Conservation (phyloP, 2,329 filamentous ascomycete genomes). For the Exutisphaerella laricina region DNA sequence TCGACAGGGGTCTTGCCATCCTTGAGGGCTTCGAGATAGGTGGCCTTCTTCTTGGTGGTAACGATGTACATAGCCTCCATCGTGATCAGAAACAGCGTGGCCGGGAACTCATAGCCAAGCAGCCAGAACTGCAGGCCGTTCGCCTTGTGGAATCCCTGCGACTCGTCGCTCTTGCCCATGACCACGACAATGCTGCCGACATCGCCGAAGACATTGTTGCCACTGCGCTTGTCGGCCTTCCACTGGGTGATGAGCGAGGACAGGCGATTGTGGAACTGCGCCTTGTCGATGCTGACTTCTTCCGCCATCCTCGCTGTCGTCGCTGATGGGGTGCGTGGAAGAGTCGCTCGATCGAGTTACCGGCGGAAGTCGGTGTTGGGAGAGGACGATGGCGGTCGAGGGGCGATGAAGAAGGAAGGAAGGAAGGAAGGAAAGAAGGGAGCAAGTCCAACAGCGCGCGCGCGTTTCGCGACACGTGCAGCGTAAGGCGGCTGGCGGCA, state of each 20-base stretch:
- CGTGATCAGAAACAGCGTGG: constrained; percentile 89
- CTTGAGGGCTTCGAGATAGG: constrained; percentile 87
- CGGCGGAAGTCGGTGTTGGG: constrained; percentile 12
- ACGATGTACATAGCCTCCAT: constrained; percentile 83
- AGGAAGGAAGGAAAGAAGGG: constrained; percentile 7
- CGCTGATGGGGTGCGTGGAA: constrained; percentile 16
- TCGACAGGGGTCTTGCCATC: constrained; percentile 85
- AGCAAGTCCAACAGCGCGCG: constrained; percentile 7
- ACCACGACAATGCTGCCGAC: constrained; percentile 80
- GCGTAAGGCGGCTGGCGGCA: no score
- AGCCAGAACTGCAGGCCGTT: constrained; percentile 99
- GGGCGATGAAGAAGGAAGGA: no score
- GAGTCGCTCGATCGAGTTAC: constrained; percentile 12
- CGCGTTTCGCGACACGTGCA: constrained; percentile 11
- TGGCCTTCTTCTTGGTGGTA: constrained; percentile 96
- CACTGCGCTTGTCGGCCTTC: constrained; percentile 91
- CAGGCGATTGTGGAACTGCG: constrained; percentile 88
- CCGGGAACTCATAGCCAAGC: constrained; percentile 95
- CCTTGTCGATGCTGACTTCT: constrained; percentile 93
- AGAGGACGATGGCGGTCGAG: constrained; percentile 2
- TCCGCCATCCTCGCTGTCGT: constrained; percentile 51
- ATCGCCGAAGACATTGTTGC: constrained; percentile 78
- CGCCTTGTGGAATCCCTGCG: constrained; percentile 84
- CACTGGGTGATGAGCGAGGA: constrained; percentile 81
- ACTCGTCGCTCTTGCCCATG: constrained; percentile 93